These are phyloP conservation scores for Eucalyptus regnans DNA, from an alignment of 345 rosid species.

Conservation along the genomic window DNA sequence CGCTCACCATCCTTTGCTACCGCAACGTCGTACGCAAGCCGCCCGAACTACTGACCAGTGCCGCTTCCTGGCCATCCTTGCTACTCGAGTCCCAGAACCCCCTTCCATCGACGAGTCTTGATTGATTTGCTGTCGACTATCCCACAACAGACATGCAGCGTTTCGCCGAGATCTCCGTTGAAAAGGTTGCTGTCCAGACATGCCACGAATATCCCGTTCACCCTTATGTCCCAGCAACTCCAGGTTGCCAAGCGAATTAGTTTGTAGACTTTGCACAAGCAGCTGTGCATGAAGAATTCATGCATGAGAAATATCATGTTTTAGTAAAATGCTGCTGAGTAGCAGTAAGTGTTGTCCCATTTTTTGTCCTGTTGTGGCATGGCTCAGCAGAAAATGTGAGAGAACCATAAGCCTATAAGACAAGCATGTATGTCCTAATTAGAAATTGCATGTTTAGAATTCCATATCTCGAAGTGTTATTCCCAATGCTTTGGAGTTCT, in stretches of 20 bases:
- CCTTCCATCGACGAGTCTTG: too few species aligned
- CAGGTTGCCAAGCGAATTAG: background rate
- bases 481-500: background rate
- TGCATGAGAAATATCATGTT: background rate
- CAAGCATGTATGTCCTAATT: background rate
- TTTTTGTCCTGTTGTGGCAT: background rate
- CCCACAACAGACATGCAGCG: too few species aligned
- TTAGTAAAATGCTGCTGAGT: background rate
- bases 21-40: too few species aligned
- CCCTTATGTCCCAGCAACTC: too few species aligned
- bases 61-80: too few species aligned
- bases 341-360: background rate
- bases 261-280: background rate
- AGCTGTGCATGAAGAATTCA: background rate
- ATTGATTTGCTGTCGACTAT: too few species aligned
- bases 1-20: too few species aligned
- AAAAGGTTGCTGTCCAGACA: too few species aligned
- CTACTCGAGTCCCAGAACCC: too few species aligned
- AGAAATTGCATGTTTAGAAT: background rate
- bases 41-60: too few species aligned
- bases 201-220: too few species aligned
- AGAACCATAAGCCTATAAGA: background rate
- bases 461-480: background rate
- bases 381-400: background rate
- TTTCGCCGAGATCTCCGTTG: too few species aligned